Conservation (phyloP, 441 rosid genomes). For the Aleurites moluccanus region DNA sequence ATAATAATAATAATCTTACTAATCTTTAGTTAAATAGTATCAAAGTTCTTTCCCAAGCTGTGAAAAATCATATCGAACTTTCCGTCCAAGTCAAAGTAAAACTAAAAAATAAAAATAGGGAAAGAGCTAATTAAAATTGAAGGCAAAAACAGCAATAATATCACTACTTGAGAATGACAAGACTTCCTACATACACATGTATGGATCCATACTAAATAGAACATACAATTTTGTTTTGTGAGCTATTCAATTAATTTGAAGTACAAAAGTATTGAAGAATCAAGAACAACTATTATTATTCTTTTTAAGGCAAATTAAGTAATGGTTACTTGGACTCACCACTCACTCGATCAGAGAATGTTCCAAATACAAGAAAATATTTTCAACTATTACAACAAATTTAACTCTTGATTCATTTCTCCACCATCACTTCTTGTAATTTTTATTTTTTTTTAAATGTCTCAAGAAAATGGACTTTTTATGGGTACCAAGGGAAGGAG, state of each 20-base stretch:
- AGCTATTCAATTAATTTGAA: too few relatives aligned
- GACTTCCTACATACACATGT: neutral
- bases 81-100: too few relatives aligned
- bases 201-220: neutral
- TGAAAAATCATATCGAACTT: too few relatives aligned
- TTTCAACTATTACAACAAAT: slow-evolving; percentile 10
- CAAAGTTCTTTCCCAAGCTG: too few relatives aligned
- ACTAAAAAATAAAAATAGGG: too few relatives aligned
- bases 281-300: neutral
- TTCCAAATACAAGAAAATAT: neutral
- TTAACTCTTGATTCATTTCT: slow-evolving; percentile 24
- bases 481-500: slow-evolving; percentile 39
- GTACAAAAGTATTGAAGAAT: too few relatives aligned
- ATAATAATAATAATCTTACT: too few relatives aligned
- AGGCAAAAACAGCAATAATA: neutral
- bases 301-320: neutral
- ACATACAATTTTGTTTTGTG: neutral
- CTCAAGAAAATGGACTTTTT: slow-evolving; percentile 18
- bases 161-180: neutral
- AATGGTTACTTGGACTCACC: neutral
- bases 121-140: too few relatives aligned
- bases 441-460: neutral
- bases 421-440: slow-evolving; percentile 9
- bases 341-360: slow-evolving; percentile 10
- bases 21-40: too few relatives aligned